A percentile compares a stretch with the other conserved stretches of the same genome.
These are phyloP conservation scores for Eucalyptus cloeziana DNA, from an alignment of 345 rosid genomes.

Conservation along the genomic window DNA sequence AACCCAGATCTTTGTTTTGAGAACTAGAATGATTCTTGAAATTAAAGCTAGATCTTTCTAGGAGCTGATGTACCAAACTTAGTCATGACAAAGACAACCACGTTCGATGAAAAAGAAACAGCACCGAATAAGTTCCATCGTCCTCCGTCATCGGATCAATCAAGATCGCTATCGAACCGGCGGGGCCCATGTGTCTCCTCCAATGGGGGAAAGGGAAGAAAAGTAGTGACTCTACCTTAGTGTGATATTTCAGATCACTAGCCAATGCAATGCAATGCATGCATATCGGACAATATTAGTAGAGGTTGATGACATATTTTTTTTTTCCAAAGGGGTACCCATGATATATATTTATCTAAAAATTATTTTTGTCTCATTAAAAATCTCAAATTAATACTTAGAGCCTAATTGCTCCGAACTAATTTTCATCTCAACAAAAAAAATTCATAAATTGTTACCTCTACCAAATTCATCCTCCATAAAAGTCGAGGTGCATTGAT, in stretches of 20 bases:
- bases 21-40: background rate
- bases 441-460: background rate
- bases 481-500: background rate
- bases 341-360: background rate
- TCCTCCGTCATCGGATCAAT: background rate
- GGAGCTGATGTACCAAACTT: background rate
- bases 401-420: accelerated
- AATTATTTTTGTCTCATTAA: background rate
- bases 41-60: background rate
- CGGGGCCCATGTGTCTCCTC: background rate
- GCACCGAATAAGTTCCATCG: background rate
- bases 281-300: background rate
- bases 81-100: background rate
- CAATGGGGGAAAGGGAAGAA: background rate
- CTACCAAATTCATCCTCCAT: background rate
- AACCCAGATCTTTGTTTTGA: background rate
- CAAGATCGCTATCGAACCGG: background rate
- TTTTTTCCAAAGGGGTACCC: background rate
- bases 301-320: no score
- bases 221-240: background rate
- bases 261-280: background rate
- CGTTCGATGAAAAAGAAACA: background rate
- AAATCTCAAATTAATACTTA: accelerated
- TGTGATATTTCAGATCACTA: background rate
- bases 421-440: background rate